Percentiles rank a stretch among this genome's conserved stretches.
Evolutionary conservation across 2,329 filamentous ascomycete genomes (phyloP).

Genomic region (Juglanconis juglandina): DNA sequence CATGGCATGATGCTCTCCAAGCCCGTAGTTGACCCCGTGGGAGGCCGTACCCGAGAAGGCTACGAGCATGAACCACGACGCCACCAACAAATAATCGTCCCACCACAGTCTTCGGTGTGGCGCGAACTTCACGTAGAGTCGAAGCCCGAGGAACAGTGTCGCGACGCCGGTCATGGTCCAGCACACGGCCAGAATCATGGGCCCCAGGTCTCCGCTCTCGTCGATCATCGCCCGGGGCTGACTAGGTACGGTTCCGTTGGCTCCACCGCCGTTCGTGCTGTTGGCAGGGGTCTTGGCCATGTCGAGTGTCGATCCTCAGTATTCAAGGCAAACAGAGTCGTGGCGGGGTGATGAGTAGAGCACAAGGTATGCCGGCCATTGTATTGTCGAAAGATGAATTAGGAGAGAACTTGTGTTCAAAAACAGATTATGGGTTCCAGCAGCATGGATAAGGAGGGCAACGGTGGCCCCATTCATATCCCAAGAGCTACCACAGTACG

Average conservation of each 20-base stretch:
- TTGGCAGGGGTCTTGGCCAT: not conserved
- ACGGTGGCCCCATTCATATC: too few species aligned
- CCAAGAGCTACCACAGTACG: too few species aligned
- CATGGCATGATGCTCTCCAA: not conserved
- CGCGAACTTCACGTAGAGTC: not conserved
- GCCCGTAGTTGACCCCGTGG: not conserved
- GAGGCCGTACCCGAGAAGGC: not conserved
- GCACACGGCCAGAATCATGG: not conserved
- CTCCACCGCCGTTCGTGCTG: not conserved
- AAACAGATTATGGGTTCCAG: not conserved
- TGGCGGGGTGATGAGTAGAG: not conserved
- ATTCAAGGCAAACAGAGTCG: not conserved
- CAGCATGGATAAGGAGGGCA: not conserved
- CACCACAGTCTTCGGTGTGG: not conserved
- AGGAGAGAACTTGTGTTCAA: not conserved
- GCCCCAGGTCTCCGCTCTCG: not conserved
- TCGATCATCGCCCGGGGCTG: too few species aligned
- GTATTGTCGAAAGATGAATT: not conserved
- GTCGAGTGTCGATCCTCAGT: not conserved
- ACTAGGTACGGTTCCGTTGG: not conserved
- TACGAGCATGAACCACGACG: not conserved
- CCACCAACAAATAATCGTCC: slow-evolving; percentile 4
- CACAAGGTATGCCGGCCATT: not conserved
- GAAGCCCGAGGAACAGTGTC: not conserved
- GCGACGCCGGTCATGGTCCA: not conserved